A percentile compares a stretch with the other conserved stretches of the same genome.
phyloP scores from a whole-genome alignment of 176 grass and related monocot species.

The Eleusine coracana region DNA sequence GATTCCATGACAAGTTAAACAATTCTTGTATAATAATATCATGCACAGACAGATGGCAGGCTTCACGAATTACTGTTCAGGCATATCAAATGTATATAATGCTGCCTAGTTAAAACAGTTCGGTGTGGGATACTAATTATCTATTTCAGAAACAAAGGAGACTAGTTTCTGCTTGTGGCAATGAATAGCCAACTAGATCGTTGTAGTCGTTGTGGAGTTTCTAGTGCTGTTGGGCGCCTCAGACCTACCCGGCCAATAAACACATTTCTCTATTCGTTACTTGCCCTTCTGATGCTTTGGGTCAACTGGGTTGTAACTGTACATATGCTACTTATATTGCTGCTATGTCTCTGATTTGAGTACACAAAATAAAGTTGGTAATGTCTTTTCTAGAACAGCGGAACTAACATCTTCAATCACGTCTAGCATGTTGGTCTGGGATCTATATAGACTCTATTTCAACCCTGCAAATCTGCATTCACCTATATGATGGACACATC shows the following conservation, averaged over 20 bases:
- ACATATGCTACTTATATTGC: constrained; percentile 3
- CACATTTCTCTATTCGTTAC: constrained; percentile 19
- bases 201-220: constrained; percentile 49
- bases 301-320: constrained; percentile 36
- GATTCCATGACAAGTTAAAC: not conserved
- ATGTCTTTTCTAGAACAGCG: not conserved
- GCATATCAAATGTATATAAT: not conserved
- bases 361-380: not conserved
- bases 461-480: not conserved
- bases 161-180: constrained; percentile 24
- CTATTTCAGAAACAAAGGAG: not conserved
- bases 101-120: constrained; percentile 1
- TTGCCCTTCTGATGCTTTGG: not conserved
- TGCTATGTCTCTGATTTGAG: constrained; percentile 3
- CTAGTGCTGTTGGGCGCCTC: constrained; percentile 55
- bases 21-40: not conserved
- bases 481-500: not conserved
- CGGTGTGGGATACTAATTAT: not conserved
- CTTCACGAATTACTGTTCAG: not conserved
- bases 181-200: constrained; percentile 29
- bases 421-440: not conserved
- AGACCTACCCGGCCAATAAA: constrained; percentile 45
- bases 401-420: not conserved
- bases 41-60: not conserved
- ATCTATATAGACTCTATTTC: not conserved